Percentiles rank a stretch among this genome's conserved stretches.
Evolutionary conservation across 2,329 filamentous ascomycete species (phyloP).

Genomic region (Microcera coccophila): DNA sequence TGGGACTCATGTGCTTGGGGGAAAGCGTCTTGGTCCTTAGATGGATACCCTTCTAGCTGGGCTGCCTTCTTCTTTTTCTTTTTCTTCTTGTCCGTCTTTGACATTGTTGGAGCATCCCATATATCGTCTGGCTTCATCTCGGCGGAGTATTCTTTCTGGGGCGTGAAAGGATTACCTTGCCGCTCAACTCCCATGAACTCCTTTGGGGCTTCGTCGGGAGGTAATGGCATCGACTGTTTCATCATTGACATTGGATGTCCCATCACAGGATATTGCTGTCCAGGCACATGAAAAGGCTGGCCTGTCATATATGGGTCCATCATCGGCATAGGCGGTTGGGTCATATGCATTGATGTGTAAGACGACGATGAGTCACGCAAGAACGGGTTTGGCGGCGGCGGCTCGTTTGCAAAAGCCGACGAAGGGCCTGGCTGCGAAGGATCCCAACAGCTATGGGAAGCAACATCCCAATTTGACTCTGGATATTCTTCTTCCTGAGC

Average conservation of each 20-base stretch:
- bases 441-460: constrained; percentile 15
- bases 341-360: not conserved
- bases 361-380: too few species aligned
- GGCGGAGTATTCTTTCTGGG: constrained; percentile 3
- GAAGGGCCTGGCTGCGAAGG: constrained; percentile 12
- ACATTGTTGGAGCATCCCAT: constrained; percentile 6
- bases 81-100: constrained; percentile 25
- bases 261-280: not conserved
- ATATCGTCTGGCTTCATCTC: constrained; percentile 11
- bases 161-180: not conserved
- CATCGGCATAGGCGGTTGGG: not conserved
- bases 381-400: not conserved
- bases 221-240: not conserved
- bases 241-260: not conserved
- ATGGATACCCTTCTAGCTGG: constrained; percentile 12
- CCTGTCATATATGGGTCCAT: not conserved
- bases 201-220: not conserved
- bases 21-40: constrained; percentile 9
- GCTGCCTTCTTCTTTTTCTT: constrained; percentile 26
- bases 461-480: constrained; percentile 5
- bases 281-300: not conserved
- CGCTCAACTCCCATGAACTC: not conserved
- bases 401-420: not conserved
- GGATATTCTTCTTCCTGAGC: not conserved
- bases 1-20: not conserved